A percentile compares a stretch with the other conserved stretches of the same genome.
Evolutionary conservation across 2,329 filamentous ascomycete species (phyloP).

Genomic region (Mariannaea sp.): DNA sequence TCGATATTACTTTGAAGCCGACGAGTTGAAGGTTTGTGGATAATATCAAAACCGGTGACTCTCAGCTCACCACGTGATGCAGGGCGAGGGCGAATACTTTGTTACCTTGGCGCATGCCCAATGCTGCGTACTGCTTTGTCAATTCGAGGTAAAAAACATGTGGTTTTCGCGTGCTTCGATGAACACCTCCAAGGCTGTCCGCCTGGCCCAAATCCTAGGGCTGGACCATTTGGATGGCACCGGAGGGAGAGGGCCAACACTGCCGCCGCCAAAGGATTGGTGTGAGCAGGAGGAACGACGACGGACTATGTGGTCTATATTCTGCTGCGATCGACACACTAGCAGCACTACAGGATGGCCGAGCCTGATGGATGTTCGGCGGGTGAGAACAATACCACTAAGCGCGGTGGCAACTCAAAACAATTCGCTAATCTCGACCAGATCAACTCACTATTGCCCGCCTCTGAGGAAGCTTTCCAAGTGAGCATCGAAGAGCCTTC

Average conservation of each 20-base stretch:
- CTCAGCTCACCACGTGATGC: not conserved
- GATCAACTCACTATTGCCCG: conserved; percentile 76
- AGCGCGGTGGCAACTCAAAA: rapidly evolving
- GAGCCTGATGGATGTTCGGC: conserved; percentile 72
- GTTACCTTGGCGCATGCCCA: conserved; percentile 73
- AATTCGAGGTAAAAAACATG: conserved; percentile 80
- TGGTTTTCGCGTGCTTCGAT: conserved; percentile 83
- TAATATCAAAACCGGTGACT: rapidly evolving
- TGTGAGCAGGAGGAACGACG: conserved; percentile 74
- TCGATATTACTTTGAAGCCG: conserved; percentile 31
- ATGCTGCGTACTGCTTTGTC: conserved; percentile 71
- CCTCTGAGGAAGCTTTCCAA: conserved; percentile 74
- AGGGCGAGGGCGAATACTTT: conserved; percentile 36
- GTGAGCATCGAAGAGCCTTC: conserved; percentile 65
- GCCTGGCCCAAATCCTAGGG: conserved; percentile 78
- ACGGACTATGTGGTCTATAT: conserved; percentile 80
- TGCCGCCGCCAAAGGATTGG: conserved; percentile 77
- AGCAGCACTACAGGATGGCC: conserved; percentile 90
- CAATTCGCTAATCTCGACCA: conserved; percentile 26
- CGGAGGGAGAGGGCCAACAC: conserved; percentile 70
- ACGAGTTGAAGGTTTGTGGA: conserved; percentile 31
- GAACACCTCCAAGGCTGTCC: conserved; percentile 70
- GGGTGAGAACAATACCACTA: conserved; percentile 47
- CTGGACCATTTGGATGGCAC: conserved; percentile 73
- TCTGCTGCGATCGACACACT: conserved; percentile 78